Evolutionary conservation across 345 rosid genomes (phyloP).

Genomic region (Salix dunnii): DNA sequence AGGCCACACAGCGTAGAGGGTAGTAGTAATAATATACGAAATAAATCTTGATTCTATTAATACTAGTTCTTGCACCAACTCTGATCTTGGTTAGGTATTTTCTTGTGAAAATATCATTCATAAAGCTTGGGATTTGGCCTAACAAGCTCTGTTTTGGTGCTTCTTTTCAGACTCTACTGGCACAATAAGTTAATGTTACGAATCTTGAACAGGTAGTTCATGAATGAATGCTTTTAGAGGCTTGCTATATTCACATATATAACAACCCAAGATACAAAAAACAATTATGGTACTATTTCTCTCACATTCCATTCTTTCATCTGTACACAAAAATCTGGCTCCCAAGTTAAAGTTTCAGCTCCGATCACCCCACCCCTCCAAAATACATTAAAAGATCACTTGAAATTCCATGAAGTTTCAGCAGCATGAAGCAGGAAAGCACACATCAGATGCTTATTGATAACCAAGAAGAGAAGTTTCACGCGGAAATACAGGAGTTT

Average conservation of each 20-base stretch:
- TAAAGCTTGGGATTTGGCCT: neutral
- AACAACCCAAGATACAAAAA: too few relatives aligned
- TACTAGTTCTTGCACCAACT: too few relatives aligned
- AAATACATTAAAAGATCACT: neutral
- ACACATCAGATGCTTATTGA: neutral
- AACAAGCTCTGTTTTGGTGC: neutral
- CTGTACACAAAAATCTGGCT: neutral
- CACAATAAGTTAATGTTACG: neutral
- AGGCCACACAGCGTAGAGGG: too few relatives aligned
- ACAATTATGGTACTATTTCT: neutral
- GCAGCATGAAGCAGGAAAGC: neutral
- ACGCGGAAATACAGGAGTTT: neutral
- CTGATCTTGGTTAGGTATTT: neutral
- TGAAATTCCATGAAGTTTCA: neutral
- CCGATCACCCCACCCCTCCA: neutral
- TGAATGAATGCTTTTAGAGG: neutral
- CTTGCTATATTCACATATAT: neutral
- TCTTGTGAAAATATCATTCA: neutral
- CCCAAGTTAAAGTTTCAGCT: neutral
- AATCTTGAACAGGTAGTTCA: neutral
- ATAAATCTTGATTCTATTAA: too few relatives aligned
- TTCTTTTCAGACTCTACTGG: neutral
- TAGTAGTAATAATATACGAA: too few relatives aligned
- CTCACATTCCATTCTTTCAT: neutral
- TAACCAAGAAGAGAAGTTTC: neutral